Evolutionary conservation across 495 filamentous ascomycete species (phyloP).

Genomic region (Chaetomium cochliodes): DNA sequence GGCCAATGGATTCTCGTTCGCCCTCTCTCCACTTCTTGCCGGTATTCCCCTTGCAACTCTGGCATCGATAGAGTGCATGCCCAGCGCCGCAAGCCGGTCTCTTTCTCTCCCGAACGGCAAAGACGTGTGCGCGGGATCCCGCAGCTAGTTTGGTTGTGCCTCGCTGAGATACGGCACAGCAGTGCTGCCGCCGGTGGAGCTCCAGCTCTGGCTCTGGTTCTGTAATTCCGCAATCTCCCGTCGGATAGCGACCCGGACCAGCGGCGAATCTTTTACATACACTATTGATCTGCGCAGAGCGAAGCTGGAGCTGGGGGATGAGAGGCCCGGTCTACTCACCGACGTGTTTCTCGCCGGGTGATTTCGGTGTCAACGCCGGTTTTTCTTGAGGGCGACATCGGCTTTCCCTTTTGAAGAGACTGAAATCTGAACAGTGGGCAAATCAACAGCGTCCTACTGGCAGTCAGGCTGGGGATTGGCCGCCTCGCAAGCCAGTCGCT

Average conservation of each 20-base stretch:
- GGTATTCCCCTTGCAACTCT: slow-evolving; percentile 20
- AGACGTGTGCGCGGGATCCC: slow-evolving; percentile 8
- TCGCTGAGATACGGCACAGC: slow-evolving; percentile 16
- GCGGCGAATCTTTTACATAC: background rate
- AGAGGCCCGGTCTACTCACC: background rate
- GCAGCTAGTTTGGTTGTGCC: slow-evolving; percentile 2
- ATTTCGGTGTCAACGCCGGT: slow-evolving; percentile 1
- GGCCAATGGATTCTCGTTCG: slow-evolving; percentile 26
- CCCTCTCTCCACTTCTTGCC: slow-evolving; percentile 11
- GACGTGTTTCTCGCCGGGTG: background rate
- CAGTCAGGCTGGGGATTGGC: slow-evolving; percentile 32
- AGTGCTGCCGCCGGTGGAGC: slow-evolving; percentile 1
- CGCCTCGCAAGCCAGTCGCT: slow-evolving; percentile 31
- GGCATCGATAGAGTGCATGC: slow-evolving; percentile 29
- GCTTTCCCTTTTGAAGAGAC: slow-evolving; percentile 4
- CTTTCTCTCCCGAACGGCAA: slow-evolving; percentile 17
- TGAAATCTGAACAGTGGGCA: slow-evolving; percentile 26
- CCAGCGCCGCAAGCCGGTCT: slow-evolving; percentile 19
- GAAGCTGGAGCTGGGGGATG: no score
- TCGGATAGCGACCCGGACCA: slow-evolving; percentile 7
- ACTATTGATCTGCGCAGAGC: slow-evolving; percentile 3
- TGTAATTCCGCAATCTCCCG: slow-evolving; percentile 7
- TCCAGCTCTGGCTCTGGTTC: slow-evolving; percentile 1
- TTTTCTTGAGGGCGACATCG: background rate
- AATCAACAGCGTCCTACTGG: slow-evolving; percentile 25